These are phyloP conservation scores for Hypoxylon sp. DNA, from an alignment of 2,329 filamentous ascomycete species.

Conservation along the genomic window DNA sequence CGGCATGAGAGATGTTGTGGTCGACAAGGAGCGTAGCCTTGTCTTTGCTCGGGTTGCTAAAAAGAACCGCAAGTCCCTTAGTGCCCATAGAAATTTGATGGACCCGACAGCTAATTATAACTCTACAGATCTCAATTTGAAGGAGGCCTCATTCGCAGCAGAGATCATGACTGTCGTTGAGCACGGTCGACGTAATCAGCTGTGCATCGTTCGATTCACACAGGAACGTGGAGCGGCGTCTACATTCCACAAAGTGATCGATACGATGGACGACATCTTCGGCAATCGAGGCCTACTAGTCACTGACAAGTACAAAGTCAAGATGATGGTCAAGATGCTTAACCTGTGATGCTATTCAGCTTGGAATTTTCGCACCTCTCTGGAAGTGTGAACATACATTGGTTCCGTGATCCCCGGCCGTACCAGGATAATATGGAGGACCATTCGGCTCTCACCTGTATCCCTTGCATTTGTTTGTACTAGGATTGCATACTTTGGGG, in stretches of 20 bases:
- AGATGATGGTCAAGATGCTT: constrained; percentile 81
- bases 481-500: constrained; percentile 20
- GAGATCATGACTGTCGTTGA: constrained; percentile 93
- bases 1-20: constrained; percentile 83
- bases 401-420: background rate
- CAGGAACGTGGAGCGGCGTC: constrained; percentile 93
- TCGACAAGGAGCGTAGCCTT: constrained; percentile 83
- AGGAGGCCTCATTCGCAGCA: constrained; percentile 87
- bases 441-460: constrained; percentile 2
- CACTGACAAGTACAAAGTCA: constrained; percentile 74
- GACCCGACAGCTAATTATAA: constrained; percentile 28
- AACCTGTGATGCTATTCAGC: constrained; percentile 60
- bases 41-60: constrained; percentile 83
- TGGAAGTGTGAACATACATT: background rate
- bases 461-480: constrained; percentile 23
- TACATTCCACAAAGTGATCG: constrained; percentile 87
- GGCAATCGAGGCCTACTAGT: constrained; percentile 76
- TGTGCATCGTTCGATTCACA: constrained; percentile 87
- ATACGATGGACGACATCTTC: constrained; percentile 80
- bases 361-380: background rate
- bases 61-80: constrained; percentile 78
- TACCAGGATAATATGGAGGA: constrained; percentile 7
- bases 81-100: background rate
- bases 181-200: constrained; percentile 80
- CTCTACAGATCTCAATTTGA: constrained; percentile 78